These are phyloP conservation scores for Penicillium janthinellum DNA, from an alignment of 2,329 filamentous ascomycete species.

Conservation along the genomic window DNA sequence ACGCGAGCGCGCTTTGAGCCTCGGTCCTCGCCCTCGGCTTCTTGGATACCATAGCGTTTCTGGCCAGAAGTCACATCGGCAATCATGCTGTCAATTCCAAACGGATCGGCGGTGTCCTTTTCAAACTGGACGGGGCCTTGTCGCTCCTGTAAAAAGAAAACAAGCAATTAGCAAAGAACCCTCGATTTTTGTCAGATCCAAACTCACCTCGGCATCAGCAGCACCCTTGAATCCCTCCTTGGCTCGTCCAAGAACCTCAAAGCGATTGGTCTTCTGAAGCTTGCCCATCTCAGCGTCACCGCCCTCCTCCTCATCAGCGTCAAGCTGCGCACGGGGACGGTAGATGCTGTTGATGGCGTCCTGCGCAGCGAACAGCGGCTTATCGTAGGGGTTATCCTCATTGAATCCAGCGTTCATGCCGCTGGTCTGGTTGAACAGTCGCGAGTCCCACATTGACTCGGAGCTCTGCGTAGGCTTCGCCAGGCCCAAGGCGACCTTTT, in stretches of 20 bases:
- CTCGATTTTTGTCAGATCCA: not conserved
- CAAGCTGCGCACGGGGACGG: slow-evolving; percentile 70
- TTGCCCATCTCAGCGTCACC: slow-evolving; percentile 82
- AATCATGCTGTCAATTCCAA: slow-evolving; percentile 93
- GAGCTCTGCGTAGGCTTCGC: slow-evolving; percentile 91
- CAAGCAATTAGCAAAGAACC: slow-evolving; percentile 2
- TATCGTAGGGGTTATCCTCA: slow-evolving; percentile 96
- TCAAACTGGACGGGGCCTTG: slow-evolving; percentile 97
- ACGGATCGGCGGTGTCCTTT: slow-evolving; percentile 82
- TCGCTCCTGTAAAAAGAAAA: slow-evolving; percentile 56
- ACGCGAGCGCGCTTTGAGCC: slow-evolving; percentile 72
- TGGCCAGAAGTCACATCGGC: slow-evolving; percentile 66
- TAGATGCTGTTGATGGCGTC: slow-evolving; percentile 96
- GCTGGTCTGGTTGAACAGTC: slow-evolving; percentile 90
- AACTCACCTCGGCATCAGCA: slow-evolving; percentile 70
- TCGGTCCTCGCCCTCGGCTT: slow-evolving; percentile 39
- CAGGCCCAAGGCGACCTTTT: slow-evolving; percentile 91
- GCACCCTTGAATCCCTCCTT: slow-evolving; percentile 87
- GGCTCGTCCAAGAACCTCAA: slow-evolving; percentile 83
- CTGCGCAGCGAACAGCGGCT: slow-evolving; percentile 92
- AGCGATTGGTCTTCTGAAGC: slow-evolving; percentile 82
- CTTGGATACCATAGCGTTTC: slow-evolving; percentile 50
- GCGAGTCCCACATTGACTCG: slow-evolving; percentile 95
- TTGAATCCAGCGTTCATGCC: slow-evolving; percentile 93
- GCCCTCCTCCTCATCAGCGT: slow-evolving; percentile 75